phyloP scores from a whole-genome alignment of 106 monocot genomes.

The Xerophyta viscosa region DNA sequence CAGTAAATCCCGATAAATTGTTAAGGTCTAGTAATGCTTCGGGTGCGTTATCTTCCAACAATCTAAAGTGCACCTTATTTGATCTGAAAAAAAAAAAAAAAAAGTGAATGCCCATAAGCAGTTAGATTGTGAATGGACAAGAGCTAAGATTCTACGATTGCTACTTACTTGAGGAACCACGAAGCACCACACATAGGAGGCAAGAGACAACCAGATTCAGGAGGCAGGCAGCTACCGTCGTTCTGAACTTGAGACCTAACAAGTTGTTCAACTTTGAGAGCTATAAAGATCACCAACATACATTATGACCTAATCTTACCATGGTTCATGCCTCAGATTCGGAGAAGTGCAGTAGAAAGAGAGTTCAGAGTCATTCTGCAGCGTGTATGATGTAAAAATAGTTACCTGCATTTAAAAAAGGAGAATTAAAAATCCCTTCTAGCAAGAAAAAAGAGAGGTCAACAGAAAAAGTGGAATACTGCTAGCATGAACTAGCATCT shows the following conservation, averaged over 20 bases:
- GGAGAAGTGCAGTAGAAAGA: slow-evolving; percentile 36
- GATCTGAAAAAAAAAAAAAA: slow-evolving; percentile 30
- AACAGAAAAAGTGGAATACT: neutral
- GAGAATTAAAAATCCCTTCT: too few relatives aligned
- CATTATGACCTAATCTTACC: slow-evolving; percentile 20
- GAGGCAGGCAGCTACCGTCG: slow-evolving; percentile 24
- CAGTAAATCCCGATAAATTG: slow-evolving; percentile 70
- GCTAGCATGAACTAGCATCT: neutral
- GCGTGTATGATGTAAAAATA: slow-evolving; percentile 55
- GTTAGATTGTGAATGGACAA: too few relatives aligned
- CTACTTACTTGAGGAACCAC: slow-evolving; percentile 76
- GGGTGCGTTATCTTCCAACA: slow-evolving; percentile 32
- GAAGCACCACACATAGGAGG: slow-evolving; percentile 53
- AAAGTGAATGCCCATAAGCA: neutral
- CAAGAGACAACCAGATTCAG: slow-evolving; percentile 56
- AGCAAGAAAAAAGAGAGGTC: neutral
- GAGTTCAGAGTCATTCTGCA: slow-evolving; percentile 62
- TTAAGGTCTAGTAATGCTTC: slow-evolving; percentile 51
- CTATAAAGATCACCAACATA: neutral
- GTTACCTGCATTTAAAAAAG: slow-evolving; percentile 38
- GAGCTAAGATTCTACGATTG: neutral
- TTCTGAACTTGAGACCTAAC: slow-evolving; percentile 34
- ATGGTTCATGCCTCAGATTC: slow-evolving; percentile 22
- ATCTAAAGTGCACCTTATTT: slow-evolving; percentile 46
- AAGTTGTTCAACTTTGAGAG: slow-evolving; percentile 1